These are phyloP conservation scores for Sporisorium reilianum DNA, from an alignment of 1,284 basidiomycete genomes.

Conservation along the genomic window DNA sequence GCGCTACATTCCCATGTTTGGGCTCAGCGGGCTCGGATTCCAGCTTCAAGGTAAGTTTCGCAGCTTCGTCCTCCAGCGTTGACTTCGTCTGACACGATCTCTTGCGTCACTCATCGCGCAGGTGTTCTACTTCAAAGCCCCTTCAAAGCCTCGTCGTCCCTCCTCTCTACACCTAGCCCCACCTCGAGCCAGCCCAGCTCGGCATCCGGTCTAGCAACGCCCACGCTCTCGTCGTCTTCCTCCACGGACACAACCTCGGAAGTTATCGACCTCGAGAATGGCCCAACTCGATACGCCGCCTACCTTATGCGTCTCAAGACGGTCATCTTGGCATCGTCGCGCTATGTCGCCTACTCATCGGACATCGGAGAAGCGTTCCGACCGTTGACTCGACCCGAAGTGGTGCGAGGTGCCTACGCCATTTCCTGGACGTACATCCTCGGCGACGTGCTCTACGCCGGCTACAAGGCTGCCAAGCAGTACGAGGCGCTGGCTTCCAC, in stretches of 20 bases:
- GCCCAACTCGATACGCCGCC: slow-evolving; percentile 55
- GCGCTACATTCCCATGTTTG: slow-evolving; percentile 44
- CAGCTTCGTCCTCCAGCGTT: no score
- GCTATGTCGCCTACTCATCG: slow-evolving; percentile 75
- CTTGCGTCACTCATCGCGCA: background rate
- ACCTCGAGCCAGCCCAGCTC: slow-evolving; percentile 3
- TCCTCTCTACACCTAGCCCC: slow-evolving; percentile 29
- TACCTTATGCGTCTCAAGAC: slow-evolving; percentile 63
- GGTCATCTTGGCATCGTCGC: slow-evolving; percentile 45
- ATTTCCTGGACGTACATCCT: slow-evolving; percentile 80
- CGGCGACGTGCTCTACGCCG: slow-evolving; percentile 90
- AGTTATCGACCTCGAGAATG: slow-evolving; percentile 53
- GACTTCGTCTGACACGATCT: no score
- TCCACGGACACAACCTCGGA: slow-evolving; percentile 18
- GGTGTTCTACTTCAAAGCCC: slow-evolving; percentile 13
- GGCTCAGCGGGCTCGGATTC: slow-evolving; percentile 39
- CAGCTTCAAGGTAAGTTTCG: slow-evolving; percentile 23
- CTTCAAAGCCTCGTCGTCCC: slow-evolving; percentile 27
- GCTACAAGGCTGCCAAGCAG: slow-evolving; percentile 74
- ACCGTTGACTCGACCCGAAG: slow-evolving; percentile 81
- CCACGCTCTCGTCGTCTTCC: slow-evolving; percentile 31
- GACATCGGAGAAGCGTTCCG: slow-evolving; percentile 93
- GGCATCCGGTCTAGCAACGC: slow-evolving; percentile 34
- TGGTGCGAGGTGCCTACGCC: slow-evolving; percentile 86
- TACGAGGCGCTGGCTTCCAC: slow-evolving; percentile 38